phyloP scores from a whole-genome alignment of 345 rosid genomes.

The Pugionium dolabratum region DNA sequence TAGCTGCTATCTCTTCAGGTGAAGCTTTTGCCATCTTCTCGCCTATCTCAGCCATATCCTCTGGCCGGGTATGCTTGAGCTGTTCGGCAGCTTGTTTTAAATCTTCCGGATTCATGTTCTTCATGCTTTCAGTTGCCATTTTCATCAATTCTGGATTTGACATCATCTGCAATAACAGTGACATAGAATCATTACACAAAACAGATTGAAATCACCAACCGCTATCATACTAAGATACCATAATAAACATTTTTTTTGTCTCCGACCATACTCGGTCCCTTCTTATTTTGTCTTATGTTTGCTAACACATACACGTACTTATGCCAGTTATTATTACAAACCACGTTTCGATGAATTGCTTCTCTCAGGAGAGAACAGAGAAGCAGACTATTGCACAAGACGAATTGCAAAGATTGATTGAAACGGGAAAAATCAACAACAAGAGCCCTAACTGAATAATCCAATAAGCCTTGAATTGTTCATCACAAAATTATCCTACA shows the following conservation, averaged over 20 bases:
- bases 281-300: not conserved
- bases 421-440: constrained; percentile 1
- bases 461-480: not conserved
- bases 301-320: constrained; percentile 3
- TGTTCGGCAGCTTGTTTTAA: constrained; percentile 86
- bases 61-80: constrained; percentile 73
- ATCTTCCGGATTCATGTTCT: constrained; percentile 89
- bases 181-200: not conserved
- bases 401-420: constrained; percentile 1
- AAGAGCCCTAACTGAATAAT: not conserved
- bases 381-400: not conserved
- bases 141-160: constrained; percentile 93
- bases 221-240: not conserved
- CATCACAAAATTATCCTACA: not conserved
- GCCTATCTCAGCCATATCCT: constrained; percentile 86
- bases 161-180: constrained; percentile 67
- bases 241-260: not conserved
- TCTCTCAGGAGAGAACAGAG: not conserved
- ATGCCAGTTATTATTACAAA: not conserved
- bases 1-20: constrained; percentile 79
- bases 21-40: constrained; percentile 86
- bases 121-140: constrained; percentile 95
- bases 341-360: not conserved
- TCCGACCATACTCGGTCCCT: not conserved
- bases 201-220: constrained; percentile 5